Evolutionary conservation across 1,284 basidiomycete genomes (phyloP), one percentile per base, ranked within the genome.

Genomic region (Phylloporus gajari): DNA sequence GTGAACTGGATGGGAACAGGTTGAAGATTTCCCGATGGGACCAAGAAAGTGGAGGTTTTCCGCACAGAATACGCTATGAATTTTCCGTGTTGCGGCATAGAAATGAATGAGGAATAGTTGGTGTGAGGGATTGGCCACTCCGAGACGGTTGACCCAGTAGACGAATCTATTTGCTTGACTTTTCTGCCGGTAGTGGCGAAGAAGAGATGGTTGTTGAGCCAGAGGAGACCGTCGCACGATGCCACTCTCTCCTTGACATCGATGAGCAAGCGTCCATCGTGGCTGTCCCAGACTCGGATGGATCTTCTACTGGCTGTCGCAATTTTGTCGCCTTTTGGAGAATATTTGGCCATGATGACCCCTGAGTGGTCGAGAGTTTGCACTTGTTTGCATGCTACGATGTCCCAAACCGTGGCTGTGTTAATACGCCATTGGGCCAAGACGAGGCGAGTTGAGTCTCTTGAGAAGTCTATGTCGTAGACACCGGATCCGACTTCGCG

Each of bases 281-380:
- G 3, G 35, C 35, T 8, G 8, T 35, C 35, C 35, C 35, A 51
- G 48, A 73, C 19, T 7, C 17, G 51, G 58, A 71, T 5, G 1
- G 7, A 30, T 40, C 11, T 25, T 35, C 11, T 51, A 15, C n/a
- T 58, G 25, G 65, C 44, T 13, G 64, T 73, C 11, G 66, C 71
- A 23, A 72, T 53, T 40, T 21, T 44, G 25, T 72, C 42, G 11
- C 71, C 71, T 25, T 27, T 17, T 5, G 65, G 51, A 4, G 71
- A 72, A 48, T 69, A 73, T 27, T 73, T 72, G 1, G 56, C 69
- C 19, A 35, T 8, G 35, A 5, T 35, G 35, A 35, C n/a, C n/a
- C n/a, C 35, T 8, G 4, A 5, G 35, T 35, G 35, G 35, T 35
- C 35, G 35, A 35, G 35, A 5, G 35, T 35, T 35, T 35, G 35